Evolutionary conservation across 495 filamentous ascomycete genomes (phyloP).

Genomic region (Neurospora intermedia): DNA sequence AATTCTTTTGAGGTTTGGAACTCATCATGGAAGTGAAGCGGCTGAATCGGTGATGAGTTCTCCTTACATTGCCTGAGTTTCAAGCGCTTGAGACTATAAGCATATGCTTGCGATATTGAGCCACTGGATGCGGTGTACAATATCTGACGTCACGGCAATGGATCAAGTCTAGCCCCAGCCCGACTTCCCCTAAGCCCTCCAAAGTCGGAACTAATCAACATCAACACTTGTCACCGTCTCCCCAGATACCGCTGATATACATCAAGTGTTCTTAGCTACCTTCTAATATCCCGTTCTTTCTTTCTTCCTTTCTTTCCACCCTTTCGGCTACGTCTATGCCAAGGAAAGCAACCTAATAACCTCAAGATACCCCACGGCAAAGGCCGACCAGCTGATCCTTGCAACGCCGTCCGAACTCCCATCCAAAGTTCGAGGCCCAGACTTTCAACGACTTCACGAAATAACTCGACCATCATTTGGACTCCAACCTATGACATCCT

Average conservation of each 20-base stretch:
- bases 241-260: not conserved
- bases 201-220: not conserved
- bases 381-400: not conserved
- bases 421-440: not conserved
- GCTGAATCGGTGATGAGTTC: not conserved
- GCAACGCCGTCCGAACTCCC: not conserved
- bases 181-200: not conserved
- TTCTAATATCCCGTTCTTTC: not conserved
- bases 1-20: not conserved
- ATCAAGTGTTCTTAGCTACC: not conserved
- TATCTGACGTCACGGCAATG: not conserved
- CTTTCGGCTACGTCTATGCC: not conserved
- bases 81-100: not conserved
- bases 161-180: not conserved
- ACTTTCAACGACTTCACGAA: not conserved
- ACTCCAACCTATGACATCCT: not conserved
- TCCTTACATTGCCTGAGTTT: not conserved
- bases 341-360: not conserved
- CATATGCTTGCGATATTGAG: not conserved
- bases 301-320: not conserved
- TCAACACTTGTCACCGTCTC: not conserved
- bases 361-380: not conserved
- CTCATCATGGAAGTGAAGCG: not conserved
- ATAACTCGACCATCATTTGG: not conserved
- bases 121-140: not conserved